Evolutionary conservation across 2,329 filamentous ascomycete species (phyloP).

Genomic region (Blumeriella jaapii): DNA sequence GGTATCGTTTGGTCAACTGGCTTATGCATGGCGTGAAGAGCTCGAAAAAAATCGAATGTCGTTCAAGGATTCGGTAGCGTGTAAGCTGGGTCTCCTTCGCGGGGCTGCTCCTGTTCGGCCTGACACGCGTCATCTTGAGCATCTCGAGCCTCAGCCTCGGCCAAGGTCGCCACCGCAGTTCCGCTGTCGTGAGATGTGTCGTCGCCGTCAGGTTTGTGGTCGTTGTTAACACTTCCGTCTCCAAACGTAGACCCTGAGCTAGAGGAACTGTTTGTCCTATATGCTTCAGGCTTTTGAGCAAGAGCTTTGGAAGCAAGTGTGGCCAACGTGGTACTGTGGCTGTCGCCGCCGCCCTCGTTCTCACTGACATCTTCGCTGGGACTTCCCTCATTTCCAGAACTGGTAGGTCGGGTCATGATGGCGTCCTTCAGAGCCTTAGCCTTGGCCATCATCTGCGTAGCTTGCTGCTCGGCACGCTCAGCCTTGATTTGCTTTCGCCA

Average conservation of each 20-base stretch:
- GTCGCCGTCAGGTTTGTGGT: conserved; percentile 7
- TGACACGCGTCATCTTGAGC: conserved; percentile 4
- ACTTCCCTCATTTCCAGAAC: conserved; percentile 20
- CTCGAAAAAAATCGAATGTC: background rate
- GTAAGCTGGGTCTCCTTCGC: conserved; percentile 1
- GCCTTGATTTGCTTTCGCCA: conserved; percentile 83
- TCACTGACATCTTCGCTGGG: conserved; percentile 23
- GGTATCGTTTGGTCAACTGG: conserved; percentile 1
- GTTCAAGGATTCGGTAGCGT: background rate
- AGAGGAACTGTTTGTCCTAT: conserved; percentile 9
- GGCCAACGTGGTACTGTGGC: conserved; percentile 10
- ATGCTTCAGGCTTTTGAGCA: conserved; percentile 9
- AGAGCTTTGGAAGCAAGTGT: conserved; percentile 14
- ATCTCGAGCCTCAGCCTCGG: background rate
- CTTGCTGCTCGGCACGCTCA: conserved; percentile 55
- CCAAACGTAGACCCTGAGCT: conserved; percentile 11
- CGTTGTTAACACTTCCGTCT: conserved; percentile 6
- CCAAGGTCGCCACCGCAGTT: conserved; percentile 1
- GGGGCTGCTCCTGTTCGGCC: background rate
- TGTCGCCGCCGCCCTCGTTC: conserved; percentile 20
- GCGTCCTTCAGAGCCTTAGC: conserved; percentile 24
- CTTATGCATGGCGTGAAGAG: conserved; percentile 1
- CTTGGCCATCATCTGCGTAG: conserved; percentile 26
- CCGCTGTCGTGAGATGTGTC: conserved; percentile 2
- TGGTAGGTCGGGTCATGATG: conserved; percentile 20